These are phyloP conservation scores for Pythium myriotylum DNA, from an alignment of 352 stramenopile species.

Conservation along the genomic window DNA sequence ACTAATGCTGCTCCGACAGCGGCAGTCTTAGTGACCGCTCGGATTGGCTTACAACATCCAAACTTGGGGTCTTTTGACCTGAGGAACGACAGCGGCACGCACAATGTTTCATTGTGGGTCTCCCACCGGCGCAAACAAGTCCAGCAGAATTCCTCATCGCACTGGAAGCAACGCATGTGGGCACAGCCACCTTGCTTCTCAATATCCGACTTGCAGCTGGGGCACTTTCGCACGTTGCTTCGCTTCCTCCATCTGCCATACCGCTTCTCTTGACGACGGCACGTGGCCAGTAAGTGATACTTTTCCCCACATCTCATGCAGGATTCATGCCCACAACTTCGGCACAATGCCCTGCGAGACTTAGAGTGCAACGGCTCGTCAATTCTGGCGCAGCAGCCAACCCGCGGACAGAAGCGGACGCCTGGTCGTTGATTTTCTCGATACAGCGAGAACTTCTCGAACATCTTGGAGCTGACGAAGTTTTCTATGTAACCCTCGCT, in stretches of 20 bases:
- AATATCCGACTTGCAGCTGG: constrained; percentile 69
- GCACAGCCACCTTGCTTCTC: constrained; percentile 85
- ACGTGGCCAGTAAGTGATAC: constrained; percentile 59
- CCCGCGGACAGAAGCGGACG: constrained; percentile 72
- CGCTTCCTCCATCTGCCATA: constrained; percentile 72
- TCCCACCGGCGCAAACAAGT: constrained; percentile 69
- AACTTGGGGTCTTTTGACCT: constrained; percentile 67
- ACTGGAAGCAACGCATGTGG: constrained; percentile 88
- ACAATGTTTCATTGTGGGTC: constrained; percentile 76
- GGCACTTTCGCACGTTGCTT: constrained; percentile 72
- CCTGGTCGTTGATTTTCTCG: constrained; percentile 63
- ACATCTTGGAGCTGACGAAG: constrained; percentile 46
- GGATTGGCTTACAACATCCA: constrained; percentile 65
- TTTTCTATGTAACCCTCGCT: constrained; percentile 54
- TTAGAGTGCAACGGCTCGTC: constrained; percentile 58
- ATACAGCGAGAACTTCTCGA: constrained; percentile 71
- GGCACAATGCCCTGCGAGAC: constrained; percentile 47
- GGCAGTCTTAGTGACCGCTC: constrained; percentile 69
- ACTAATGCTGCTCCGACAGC: constrained; percentile 56
- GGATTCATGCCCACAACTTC: constrained; percentile 48
- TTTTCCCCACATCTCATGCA: constrained; percentile 70
- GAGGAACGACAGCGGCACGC: constrained; percentile 65
- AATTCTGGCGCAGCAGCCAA: constrained; percentile 60
- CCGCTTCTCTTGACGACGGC: constrained; percentile 63
- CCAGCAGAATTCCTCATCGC: constrained; percentile 87